A percentile compares a stretch with the other conserved stretches of the same genome.
Conservation (phyloP, 257 asterid genomes). For the Parsonsia alboflavescens region DNA sequence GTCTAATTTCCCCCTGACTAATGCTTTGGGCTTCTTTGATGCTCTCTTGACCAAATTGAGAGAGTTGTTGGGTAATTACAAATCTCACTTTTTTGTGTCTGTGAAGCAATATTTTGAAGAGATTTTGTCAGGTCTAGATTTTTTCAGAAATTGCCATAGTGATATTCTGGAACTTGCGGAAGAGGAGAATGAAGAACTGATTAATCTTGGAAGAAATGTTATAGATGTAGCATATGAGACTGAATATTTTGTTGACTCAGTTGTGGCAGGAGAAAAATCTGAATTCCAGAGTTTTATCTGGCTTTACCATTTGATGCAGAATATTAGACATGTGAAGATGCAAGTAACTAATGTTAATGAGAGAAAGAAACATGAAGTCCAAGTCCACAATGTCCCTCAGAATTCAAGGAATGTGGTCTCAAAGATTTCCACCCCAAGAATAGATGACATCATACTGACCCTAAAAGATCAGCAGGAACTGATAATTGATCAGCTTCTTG, state of each 20-base stretch:
- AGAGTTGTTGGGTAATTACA: background rate
- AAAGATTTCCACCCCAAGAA: background rate
- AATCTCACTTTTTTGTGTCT: background rate
- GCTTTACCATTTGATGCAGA: background rate
- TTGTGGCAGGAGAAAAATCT: background rate
- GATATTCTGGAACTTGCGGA: background rate
- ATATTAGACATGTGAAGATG: background rate
- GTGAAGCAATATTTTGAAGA: slow-evolving; percentile 6
- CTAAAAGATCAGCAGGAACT: background rate
- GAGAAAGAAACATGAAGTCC: background rate
- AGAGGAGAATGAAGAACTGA: background rate
- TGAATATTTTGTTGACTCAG: background rate
- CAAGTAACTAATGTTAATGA: too few relatives aligned
- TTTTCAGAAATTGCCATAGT: background rate
- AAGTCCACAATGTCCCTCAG: background rate
- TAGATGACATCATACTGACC: background rate
- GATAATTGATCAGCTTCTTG: background rate
- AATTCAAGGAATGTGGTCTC: background rate
- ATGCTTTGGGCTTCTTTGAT: background rate
- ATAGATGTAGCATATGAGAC: slow-evolving; percentile 1
- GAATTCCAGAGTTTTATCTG: background rate
- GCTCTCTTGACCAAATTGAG: background rate
- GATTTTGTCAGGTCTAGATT: background rate
- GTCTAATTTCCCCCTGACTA: slow-evolving; percentile 7
- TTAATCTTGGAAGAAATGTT: background rate